A percentile compares a stretch with the other conserved stretches of the same genome.
Conservation (phyloP, 2,329 filamentous ascomycete species). For the Aspergillus ruber region DNA sequence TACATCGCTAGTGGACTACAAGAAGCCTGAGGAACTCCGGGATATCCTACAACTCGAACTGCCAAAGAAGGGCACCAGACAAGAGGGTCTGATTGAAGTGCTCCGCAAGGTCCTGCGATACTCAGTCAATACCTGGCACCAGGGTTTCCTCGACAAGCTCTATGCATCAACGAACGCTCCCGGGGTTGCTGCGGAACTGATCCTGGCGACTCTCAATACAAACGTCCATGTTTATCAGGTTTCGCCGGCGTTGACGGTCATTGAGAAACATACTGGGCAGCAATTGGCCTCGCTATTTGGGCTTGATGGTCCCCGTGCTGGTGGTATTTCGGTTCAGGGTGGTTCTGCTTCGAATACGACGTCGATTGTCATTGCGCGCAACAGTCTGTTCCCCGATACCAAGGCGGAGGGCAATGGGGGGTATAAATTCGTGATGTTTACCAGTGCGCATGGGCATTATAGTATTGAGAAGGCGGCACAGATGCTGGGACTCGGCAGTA, state of each 20-base stretch:
- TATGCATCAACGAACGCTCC: conserved; percentile 87
- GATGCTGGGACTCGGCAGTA: conserved; percentile 74
- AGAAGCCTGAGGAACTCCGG: conserved; percentile 54
- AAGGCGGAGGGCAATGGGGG: conserved; percentile 64
- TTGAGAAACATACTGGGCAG: conserved; percentile 76
- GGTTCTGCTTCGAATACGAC: conserved; percentile 80
- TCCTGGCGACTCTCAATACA: conserved; percentile 82
- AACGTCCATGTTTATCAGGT: conserved; percentile 94
- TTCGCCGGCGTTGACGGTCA: conserved; percentile 76
- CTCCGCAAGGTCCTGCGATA: conserved; percentile 69
- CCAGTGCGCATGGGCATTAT: conserved; percentile 86
- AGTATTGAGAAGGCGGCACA: conserved; percentile 92
- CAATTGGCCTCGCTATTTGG: conserved; percentile 72
- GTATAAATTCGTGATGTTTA: conserved; percentile 73
- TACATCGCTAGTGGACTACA: conserved; percentile 59
- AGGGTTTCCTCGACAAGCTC: conserved; percentile 92
- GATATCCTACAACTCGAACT: conserved; percentile 48
- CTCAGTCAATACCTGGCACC: conserved; percentile 97
- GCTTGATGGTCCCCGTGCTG: conserved; percentile 59
- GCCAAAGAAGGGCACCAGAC: conserved; percentile 53
- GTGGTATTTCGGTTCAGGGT: conserved; percentile 71
- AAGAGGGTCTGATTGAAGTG: conserved; percentile 66
- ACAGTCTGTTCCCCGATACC: conserved; percentile 72
- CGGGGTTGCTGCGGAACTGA: conserved; percentile 75
- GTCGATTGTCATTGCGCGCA: conserved; percentile 79